phyloP scores from a whole-genome alignment of 257 asterid genomes.

The Solanum chaucha region DNA sequence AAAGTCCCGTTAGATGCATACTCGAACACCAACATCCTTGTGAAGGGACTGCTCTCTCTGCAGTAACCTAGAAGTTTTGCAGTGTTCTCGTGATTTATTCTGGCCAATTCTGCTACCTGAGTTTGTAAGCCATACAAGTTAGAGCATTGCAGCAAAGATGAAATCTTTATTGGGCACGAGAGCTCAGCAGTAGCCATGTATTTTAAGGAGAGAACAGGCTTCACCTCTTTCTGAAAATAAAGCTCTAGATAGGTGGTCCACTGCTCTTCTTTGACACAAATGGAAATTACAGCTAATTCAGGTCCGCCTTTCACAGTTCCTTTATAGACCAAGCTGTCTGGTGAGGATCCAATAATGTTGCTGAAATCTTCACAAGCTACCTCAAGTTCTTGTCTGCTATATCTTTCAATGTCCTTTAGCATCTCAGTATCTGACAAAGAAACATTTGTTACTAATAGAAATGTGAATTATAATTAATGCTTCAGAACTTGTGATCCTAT shows the following conservation, averaged over 20 bases:
- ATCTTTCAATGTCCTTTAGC: slow-evolving; percentile 50
- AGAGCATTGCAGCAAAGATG: not conserved
- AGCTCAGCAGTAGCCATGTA: not conserved
- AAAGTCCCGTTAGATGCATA: slow-evolving; percentile 97
- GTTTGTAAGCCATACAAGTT: not conserved
- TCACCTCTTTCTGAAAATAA: slow-evolving; percentile 88
- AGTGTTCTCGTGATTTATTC: slow-evolving; percentile 57
- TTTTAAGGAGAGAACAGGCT: not conserved
- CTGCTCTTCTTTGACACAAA: slow-evolving; percentile 71
- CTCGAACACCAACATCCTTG: slow-evolving; percentile 94
- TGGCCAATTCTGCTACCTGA: slow-evolving; percentile 84
- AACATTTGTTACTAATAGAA: not conserved
- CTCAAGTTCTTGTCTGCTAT: slow-evolving; percentile 86
- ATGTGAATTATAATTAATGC: not conserved
- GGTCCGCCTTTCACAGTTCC: slow-evolving; percentile 82
- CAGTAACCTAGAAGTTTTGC: slow-evolving; percentile 90
- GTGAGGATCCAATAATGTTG: slow-evolving; percentile 87
- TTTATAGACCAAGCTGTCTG: slow-evolving; percentile 75
- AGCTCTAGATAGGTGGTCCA: slow-evolving; percentile 89
- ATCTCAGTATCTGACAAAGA: slow-evolving; percentile 52
- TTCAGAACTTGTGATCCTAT: not conserved
- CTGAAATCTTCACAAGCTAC: slow-evolving; percentile 98
- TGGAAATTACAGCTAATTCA: slow-evolving; percentile 83
- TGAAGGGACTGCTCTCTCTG: slow-evolving; percentile 66
- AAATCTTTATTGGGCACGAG: not conserved